Base-by-base conservation (phyloP, 176 grass and related monocot genomes). In the Otatea glauca region DNA sequence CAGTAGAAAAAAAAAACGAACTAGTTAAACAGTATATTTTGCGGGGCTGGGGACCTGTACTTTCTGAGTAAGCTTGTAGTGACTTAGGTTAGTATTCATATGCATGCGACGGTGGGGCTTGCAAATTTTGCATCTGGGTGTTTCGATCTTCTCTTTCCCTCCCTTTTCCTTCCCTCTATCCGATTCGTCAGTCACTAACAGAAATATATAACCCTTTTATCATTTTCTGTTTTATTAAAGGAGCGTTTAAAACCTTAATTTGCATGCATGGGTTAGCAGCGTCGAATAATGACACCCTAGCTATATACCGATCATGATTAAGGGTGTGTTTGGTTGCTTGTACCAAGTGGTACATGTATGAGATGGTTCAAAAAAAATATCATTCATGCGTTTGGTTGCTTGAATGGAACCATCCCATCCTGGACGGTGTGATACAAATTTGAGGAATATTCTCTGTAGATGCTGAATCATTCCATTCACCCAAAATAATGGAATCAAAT, bases 21-120 rank as follows among this genome's bases (percentile, higher is more conserved):
- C 58, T 25, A 43, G 81, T 68, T 85, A 50, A 68, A 39, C 17
- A 7, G 68, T 84, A 68, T 79, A 80, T 6, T 84, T 68, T 84
- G 67, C 67, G 84, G 74, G 16, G 65, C 11, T 32, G 74, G 68
- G 68, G 59, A 48, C 27, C 38, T 84, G 79, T 83, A 88, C 75
- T 88, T 88, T 48, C 39, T 43, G 11, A 48, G 37, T 56, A 4
- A 7, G 53, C 15, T 42, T 59, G 23, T 75, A 44, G 20, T 27
- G 20, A 35, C 54, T 10, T 63, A 14, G 72, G 17, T n/a, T n/a
- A n/a, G n/a, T 58, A n/a, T 56, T 4, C 55, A 37, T 37, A 24
- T 24, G n/a, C 56, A 12, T 60, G 56, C n/a, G 56, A 60, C 56
- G n/a, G 56, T 24, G 70, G 59, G 70, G 21, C 14, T 68, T 6